Base-by-base conservation (phyloP, 2,329 filamentous ascomycete species). In the Grosmannia clavigera region DNA sequence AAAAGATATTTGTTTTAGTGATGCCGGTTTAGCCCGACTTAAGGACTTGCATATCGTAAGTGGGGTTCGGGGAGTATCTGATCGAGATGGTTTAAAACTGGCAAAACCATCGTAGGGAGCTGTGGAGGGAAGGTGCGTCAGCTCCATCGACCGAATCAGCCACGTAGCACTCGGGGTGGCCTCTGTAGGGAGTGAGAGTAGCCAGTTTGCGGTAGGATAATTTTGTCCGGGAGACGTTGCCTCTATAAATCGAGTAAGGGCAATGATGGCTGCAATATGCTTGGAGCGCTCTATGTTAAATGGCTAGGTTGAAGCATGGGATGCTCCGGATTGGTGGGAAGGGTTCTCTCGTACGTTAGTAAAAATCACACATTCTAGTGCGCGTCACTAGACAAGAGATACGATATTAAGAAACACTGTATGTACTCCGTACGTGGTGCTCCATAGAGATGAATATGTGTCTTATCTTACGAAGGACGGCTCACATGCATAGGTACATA, bases 1-100 rank as follows among this genome's bases (percentile, higher is more conserved):
- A 40, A 70, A 73, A 31, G 62, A 61, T 29, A 22, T 12, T n/a
- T 27, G 43, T 22, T 27, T 35, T 16, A 14, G 10, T 27, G 35
- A 3, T 25, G 25, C n/a, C 46, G 27, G 12, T 27, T 35, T 35
- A 11, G 5, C 25, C 27, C 12, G 14, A 19, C 29, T 12, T 54
- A 31, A 35, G n/a, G 53, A 14, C 5, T 5, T 40, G 54, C 54
- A 27, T 55, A 56, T 56, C 54, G 35, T 16, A 14, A 46, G 54
- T 56, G 38, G 54, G 54, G 54, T 35, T 22, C 54, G 54, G 46
- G 54, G 54, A 46, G 54, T 38, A 12, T 40, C 53, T 33, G 33
- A 12, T n/a, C 53, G 33, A 22, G 9, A 5, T n/a, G 14, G n/a
- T 31, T 52, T 16, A 27, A 19, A 33, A 9, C 50, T 31, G 50